Percentiles rank a stretch among this genome's conserved stretches.
phyloP scores from a whole-genome alignment of 2,329 filamentous ascomycete species.

The Apiospora koreana region DNA sequence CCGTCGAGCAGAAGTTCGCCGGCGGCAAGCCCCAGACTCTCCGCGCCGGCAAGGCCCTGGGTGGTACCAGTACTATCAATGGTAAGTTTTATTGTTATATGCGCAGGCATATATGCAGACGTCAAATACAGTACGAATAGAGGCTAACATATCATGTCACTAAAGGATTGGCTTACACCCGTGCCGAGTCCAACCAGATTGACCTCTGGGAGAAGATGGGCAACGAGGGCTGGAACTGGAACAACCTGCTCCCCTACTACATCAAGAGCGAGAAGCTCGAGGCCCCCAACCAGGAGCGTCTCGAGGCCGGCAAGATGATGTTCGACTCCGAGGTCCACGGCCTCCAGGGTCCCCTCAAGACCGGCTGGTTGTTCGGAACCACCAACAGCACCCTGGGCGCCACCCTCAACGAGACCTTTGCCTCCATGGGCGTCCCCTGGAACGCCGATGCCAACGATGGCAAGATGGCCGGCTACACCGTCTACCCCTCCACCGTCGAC shows the following conservation, averaged over 20 bases:
- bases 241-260: slow-evolving; percentile 29
- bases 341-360: slow-evolving; percentile 29
- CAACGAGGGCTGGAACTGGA: slow-evolving; percentile 37
- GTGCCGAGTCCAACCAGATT: slow-evolving; percentile 36
- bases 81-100: background rate
- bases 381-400: slow-evolving; percentile 26
- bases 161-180: slow-evolving; percentile 38
- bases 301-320: background rate
- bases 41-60: slow-evolving; percentile 14
- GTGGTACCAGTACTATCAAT: slow-evolving; percentile 15
- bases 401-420: slow-evolving; percentile 37
- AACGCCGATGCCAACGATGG: slow-evolving; percentile 45
- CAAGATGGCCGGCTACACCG: slow-evolving; percentile 42
- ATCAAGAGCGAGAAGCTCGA: slow-evolving; percentile 22
- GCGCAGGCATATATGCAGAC: background rate
- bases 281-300: background rate
- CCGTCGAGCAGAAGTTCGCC: slow-evolving; percentile 12
- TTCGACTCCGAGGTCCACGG: slow-evolving; percentile 29
- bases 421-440: slow-evolving; percentile 34
- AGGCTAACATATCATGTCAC: background rate
- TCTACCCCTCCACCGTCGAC: slow-evolving; percentile 44
- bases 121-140: background rate
- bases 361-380: slow-evolving; percentile 24
- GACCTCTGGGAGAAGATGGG: slow-evolving; percentile 38
- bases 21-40: slow-evolving; percentile 6